Evolutionary conservation across 176 grass and related monocot genomes (phyloP).

Genomic region (Eleusine coracana): DNA sequence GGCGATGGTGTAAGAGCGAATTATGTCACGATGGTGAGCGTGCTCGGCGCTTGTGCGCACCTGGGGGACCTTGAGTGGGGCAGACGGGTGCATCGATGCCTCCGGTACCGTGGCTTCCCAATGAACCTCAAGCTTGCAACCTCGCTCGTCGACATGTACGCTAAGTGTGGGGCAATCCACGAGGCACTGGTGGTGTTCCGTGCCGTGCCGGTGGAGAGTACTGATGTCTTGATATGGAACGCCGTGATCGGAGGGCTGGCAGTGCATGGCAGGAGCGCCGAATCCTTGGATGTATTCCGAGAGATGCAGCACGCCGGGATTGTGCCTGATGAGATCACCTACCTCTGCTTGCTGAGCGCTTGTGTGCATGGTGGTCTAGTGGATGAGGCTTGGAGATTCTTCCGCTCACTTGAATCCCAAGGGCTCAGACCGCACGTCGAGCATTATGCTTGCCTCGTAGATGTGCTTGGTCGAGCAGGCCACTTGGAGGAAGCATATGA

Average conservation of each 20-base stretch:
- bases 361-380: slow-evolving; percentile 71
- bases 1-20: slow-evolving; percentile 42
- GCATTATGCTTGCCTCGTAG: slow-evolving; percentile 72
- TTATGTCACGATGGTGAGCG: slow-evolving; percentile 61
- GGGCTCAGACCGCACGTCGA: slow-evolving; percentile 56
- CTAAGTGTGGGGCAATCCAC: slow-evolving; percentile 57
- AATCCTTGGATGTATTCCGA: slow-evolving; percentile 52
- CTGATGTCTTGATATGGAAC: slow-evolving; percentile 75
- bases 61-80: slow-evolving; percentile 57
- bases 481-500: slow-evolving; percentile 55
- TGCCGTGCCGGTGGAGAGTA: slow-evolving; percentile 33
- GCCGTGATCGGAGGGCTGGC: slow-evolving; percentile 62
- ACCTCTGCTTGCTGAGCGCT: slow-evolving; percentile 52
- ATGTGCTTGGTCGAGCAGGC: slow-evolving; percentile 73
- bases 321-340: slow-evolving; percentile 67
- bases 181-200: slow-evolving; percentile 61
- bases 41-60: slow-evolving; percentile 60
- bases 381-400: slow-evolving; percentile 61
- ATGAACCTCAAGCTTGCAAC: slow-evolving; percentile 50
- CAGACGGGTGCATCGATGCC: slow-evolving; percentile 50
- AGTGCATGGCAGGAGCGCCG: slow-evolving; percentile 54
- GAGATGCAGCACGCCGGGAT: slow-evolving; percentile 51
- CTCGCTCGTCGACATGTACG: slow-evolving; percentile 68
- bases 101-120: slow-evolving; percentile 42
- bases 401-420: slow-evolving; percentile 53